Conservation (phyloP, 345 rosid species). For the Salix exigua region DNA sequence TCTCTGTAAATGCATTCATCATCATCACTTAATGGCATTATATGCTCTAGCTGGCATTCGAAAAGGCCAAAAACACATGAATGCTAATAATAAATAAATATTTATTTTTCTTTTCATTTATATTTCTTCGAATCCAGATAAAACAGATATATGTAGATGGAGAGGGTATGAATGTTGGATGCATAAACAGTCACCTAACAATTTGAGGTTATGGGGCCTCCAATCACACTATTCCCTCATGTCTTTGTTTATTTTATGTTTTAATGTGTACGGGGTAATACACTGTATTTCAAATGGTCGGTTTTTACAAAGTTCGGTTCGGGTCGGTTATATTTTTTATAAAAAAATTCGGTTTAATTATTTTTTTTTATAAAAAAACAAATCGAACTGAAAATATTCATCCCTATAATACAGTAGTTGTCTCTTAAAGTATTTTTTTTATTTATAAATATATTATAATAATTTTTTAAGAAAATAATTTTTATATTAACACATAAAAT, state of each 20-base stretch:
- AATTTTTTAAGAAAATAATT: no score
- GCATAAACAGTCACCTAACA: constrained; percentile 11
- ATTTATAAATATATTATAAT: no score
- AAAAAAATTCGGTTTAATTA: no score
- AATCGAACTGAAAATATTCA: accelerated
- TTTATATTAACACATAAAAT: no score
- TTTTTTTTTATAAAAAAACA: no score
- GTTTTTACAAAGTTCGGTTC: no score
- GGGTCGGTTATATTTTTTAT: no score
- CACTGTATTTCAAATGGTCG: no score
- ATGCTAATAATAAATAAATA: background rate
- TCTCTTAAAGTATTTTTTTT: no score
- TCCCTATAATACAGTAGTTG: no score
- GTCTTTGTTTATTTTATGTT: background rate
- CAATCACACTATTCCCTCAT: background rate
- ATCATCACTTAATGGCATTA: background rate
- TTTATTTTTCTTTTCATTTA: background rate
- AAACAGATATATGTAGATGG: background rate
- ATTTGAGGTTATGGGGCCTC: constrained; percentile 10
- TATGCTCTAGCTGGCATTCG: background rate
- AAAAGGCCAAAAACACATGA: background rate
- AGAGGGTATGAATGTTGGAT: constrained; percentile 23
- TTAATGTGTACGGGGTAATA: no score
- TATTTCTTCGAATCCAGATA: background rate
- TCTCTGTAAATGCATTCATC: background rate